A percentile compares a stretch with the other conserved stretches of the same genome.
Evolutionary conservation across 306 rosid species (phyloP).

Genomic region (Citrullus mucosospermus): DNA sequence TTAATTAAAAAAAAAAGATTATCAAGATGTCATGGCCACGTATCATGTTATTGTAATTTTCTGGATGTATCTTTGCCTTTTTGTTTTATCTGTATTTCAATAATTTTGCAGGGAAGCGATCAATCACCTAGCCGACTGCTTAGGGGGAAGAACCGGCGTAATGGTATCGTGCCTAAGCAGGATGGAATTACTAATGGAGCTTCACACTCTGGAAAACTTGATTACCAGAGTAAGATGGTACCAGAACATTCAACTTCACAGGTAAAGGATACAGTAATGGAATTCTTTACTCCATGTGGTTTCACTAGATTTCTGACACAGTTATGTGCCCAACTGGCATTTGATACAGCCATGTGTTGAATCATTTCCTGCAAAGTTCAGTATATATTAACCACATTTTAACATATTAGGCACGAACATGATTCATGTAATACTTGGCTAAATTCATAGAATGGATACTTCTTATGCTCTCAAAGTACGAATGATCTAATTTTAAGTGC

Average conservation of each 20-base stretch:
- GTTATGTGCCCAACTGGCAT: too few relatives aligned
- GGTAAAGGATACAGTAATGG: constrained; percentile 46
- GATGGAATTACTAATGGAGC: constrained; percentile 49
- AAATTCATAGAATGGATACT: too few relatives aligned
- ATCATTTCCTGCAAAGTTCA: too few relatives aligned
- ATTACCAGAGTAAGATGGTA: constrained; percentile 32
- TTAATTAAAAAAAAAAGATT: not conserved
- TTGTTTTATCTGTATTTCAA: constrained; percentile 7
- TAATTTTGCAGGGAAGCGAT: constrained; percentile 53
- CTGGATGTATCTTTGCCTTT: not conserved
- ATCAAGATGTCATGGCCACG: not conserved
- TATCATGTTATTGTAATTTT: not conserved
- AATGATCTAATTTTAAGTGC: too few relatives aligned
- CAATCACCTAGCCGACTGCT: constrained; percentile 48
- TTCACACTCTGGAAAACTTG: constrained; percentile 28
- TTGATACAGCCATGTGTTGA: too few relatives aligned
- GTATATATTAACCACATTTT: too few relatives aligned
- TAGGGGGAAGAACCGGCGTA: constrained; percentile 35
- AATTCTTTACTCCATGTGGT: not conserved
- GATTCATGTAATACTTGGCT: too few relatives aligned
- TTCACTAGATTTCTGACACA: too few relatives aligned
- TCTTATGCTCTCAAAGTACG: too few relatives aligned
- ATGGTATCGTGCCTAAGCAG: constrained; percentile 24
- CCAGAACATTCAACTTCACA: constrained; percentile 35
- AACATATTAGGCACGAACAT: too few relatives aligned